phyloP scores from a whole-genome alignment of 805 yeast species.

The Candida anglica region DNA sequence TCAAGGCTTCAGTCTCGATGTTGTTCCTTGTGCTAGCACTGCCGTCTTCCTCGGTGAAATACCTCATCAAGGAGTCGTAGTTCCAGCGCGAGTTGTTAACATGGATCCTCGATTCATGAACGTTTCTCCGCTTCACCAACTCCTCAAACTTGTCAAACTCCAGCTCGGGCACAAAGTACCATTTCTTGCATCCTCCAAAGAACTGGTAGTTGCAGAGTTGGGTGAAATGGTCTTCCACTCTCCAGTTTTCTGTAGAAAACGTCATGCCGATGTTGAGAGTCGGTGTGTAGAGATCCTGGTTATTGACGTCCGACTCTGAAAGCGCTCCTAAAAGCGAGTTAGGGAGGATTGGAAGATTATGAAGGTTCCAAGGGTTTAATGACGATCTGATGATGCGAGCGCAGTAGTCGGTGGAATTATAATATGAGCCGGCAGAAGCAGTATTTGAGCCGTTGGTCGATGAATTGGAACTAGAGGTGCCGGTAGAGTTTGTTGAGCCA shows the following conservation, averaged over 20 bases:
- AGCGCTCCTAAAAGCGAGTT: conserved; percentile 44
- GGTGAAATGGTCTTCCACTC: conserved; percentile 56
- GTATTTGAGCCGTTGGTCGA: conserved; percentile 4
- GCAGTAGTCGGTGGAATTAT: conserved; percentile 17
- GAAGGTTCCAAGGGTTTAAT: conserved; percentile 54
- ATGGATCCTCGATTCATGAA: conserved; percentile 15
- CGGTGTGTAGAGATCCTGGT: conserved; percentile 41
- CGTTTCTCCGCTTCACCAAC: conserved; percentile 16
- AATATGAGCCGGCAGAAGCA: conserved; percentile 7
- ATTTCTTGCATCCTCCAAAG: conserved; percentile 50
- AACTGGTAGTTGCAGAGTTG: conserved; percentile 52
- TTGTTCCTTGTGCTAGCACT: conserved; percentile 3
- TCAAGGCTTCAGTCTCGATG: conserved; percentile 21
- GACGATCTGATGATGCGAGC: conserved; percentile 15
- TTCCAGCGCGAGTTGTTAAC: conserved; percentile 15
- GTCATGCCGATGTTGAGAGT: conserved; percentile 50
- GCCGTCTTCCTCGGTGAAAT: conserved; percentile 12
- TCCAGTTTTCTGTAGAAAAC: conserved; percentile 55
- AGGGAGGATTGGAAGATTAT: conserved; percentile 48
- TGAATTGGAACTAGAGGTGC: not conserved
- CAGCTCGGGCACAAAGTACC: conserved; percentile 63
- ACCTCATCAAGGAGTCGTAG: conserved; percentile 12
- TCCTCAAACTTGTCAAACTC: conserved; percentile 50
- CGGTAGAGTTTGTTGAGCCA: not conserved
- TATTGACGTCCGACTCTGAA: conserved; percentile 40